Base-by-base conservation (phyloP, 2,329 filamentous ascomycete genomes). In the Hirsutella rhossiliensis region DNA sequence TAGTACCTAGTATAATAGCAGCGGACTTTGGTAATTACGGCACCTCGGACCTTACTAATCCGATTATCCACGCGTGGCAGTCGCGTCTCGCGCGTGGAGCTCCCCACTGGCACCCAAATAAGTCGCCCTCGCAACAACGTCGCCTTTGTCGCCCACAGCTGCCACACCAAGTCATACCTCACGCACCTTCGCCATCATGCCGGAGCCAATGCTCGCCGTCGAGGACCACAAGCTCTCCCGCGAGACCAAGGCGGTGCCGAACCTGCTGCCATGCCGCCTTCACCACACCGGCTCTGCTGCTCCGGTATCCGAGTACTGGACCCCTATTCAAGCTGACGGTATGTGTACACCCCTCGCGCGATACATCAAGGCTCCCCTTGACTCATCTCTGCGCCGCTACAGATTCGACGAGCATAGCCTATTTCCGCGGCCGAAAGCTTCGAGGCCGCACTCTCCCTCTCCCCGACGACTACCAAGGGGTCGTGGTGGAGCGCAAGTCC, bases 351-450 rank as follows among this genome's bases (percentile, higher is more conserved):
- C 8, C 6, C 9, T 27, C 23, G 23, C 23, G 23, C 23, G 23
- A 27, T 27, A 9, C 23, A 23, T 4, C 23, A 23, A 4, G 23
- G 23, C 23, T 5, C 23, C 23, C 9, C 23, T 9, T 5, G 15
- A 31, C 19, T 36, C n/a, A 31, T 20, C 18, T 19, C 6, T 11
- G 18, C 13, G 11, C 4, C 15, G 32, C 4, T 2, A 0, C 38
- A 80, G 77, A 75, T 55, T 66, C 65, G 11, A 68, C 63, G 2
- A 68, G 67, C 34, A 75, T 71, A 2, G 71, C 80, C 4, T 84
- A 89, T 56, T 84, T 94, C 50, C 81, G 89, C 48, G 89, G 89
- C 30, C 78, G 87, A 41, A 89, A 84, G 57, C 71, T 96, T 1
- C 72, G 78, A 39, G 87, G 85, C 37, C 82, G 76, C 48, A 56